Evolutionary conservation across 805 yeast genomes (phyloP).

Genomic region (Metschnikowia santaceciliae): DNA sequence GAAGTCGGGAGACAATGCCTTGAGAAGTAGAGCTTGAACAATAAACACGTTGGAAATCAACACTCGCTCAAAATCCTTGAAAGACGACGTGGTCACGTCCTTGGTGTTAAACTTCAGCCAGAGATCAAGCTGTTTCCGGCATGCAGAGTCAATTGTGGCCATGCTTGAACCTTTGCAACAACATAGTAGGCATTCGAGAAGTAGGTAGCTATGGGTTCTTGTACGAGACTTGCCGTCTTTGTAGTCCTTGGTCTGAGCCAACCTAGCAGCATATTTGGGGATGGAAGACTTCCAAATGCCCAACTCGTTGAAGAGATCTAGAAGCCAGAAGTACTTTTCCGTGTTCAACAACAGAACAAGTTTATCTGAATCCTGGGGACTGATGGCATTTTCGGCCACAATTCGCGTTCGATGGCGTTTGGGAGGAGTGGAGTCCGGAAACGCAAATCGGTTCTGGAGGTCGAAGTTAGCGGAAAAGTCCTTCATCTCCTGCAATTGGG

Average conservation of each 20-base stretch:
- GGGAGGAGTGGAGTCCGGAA: background rate
- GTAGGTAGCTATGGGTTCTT: conserved; percentile 15
- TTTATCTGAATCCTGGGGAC: conserved; percentile 12
- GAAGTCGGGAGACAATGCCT: conserved; percentile 8
- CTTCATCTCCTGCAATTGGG: conserved; percentile 2
- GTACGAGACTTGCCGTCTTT: conserved; percentile 6
- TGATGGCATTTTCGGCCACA: background rate
- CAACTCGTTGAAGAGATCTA: conserved; percentile 39
- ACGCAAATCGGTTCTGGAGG: background rate
- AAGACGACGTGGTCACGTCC: conserved; percentile 11
- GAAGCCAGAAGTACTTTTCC: conserved; percentile 36
- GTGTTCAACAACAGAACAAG: conserved; percentile 26
- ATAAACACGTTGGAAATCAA: conserved; percentile 30
- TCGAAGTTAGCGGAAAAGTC: background rate
- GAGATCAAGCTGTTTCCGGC: conserved; percentile 21
- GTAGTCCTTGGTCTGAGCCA: conserved; percentile 7
- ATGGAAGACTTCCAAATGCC: conserved; percentile 34
- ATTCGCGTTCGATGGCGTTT: background rate
- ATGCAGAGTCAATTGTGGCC: conserved; percentile 9
- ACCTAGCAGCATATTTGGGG: conserved; percentile 31
- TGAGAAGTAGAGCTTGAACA: conserved; percentile 21
- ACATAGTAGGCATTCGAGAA: conserved; percentile 29
- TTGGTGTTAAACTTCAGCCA: conserved; percentile 21
- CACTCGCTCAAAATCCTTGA: conserved; percentile 25
- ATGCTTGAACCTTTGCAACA: conserved; percentile 19